Base-by-base conservation (phyloP, 1,139 yeast species). In the Candida labiduridarum region DNA sequence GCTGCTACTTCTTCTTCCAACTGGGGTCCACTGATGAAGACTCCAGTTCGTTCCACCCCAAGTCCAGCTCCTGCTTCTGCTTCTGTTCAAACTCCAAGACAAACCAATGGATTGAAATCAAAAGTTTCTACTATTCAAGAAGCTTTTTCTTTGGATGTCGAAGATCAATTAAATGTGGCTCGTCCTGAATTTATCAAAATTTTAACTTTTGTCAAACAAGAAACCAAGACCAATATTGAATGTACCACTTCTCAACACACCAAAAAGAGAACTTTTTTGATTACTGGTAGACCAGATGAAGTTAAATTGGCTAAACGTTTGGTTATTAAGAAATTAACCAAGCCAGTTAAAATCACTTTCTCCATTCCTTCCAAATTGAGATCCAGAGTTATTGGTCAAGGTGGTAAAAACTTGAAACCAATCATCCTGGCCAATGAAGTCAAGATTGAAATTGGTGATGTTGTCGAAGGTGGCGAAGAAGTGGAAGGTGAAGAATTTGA, bases 381-480 rank as follows among this genome's bases (percentile, higher is more conserved):
- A 67, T 80, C 96, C 3, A 80, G 83, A 52, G 82, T 95, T 56
- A 91, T 95, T 70, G 99, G 99, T 52, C 81, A 94, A 44, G 89
- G 86, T 67, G 99, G 99, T 63, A 80, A 80, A 58, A 87, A 79
- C 56, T 82, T 95, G 68, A 88, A 84, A 64, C 91, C 94, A 52
- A 89, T 95, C 59, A 79, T 88, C 50, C 87, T 80, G 50, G 76
- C 82, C 45, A 80, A 88, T 55, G 88, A 83, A 49, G 90, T 89
- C 50, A 87, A 78, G 60, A 82, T 94, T 63, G 91, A 91, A 62
- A 83, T 94, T 61, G 85, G 85, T 22, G 66, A 67, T 44, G 57
- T 69, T 27, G 63, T 59, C 52, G 64, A 56, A 31, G 65, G 58
- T 30, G 54, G 51, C 33, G 58, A 52, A 52, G 63, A 65, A 52